phyloP scores from a whole-genome alignment of 2,329 filamentous ascomycete genomes.

The Ceratocystis smalleyi region DNA sequence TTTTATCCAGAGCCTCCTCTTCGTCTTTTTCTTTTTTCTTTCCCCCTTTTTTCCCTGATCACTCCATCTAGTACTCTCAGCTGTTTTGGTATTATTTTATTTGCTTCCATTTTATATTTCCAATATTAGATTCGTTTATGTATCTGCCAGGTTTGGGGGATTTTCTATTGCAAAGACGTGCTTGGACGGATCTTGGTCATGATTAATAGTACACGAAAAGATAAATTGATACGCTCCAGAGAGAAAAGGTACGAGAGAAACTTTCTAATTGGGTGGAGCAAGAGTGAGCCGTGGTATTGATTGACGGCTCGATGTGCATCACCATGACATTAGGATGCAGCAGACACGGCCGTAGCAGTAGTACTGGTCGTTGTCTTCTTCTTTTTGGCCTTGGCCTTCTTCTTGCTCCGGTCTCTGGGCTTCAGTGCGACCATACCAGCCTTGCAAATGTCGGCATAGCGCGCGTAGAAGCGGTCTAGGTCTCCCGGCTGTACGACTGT shows the following conservation, averaged over 20 bases:
- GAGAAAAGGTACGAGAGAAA: too few relatives aligned
- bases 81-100: background rate
- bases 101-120: background rate
- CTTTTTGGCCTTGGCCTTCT: slow-evolving; percentile 62
- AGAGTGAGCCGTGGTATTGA: too few relatives aligned
- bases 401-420: slow-evolving; percentile 82
- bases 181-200: too few relatives aligned
- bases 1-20: background rate
- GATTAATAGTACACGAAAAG: too few relatives aligned
- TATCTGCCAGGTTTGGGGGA: background rate
- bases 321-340: background rate
- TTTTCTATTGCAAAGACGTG: too few relatives aligned
- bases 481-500: slow-evolving; percentile 66
- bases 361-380: slow-evolving; percentile 34
- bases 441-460: slow-evolving; percentile 86
- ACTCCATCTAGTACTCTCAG: background rate
- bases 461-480: slow-evolving; percentile 63
- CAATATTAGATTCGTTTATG: background rate
- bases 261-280: too few relatives aligned
- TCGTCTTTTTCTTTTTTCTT: too few relatives aligned
- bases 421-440: slow-evolving; percentile 75
- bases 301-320: background rate
- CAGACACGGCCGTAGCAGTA: slow-evolving; percentile 12
- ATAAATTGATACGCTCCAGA: too few relatives aligned
- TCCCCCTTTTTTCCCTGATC: background rate